phyloP scores from a whole-genome alignment of 83 land plant species.

The Picea abies region DNA sequence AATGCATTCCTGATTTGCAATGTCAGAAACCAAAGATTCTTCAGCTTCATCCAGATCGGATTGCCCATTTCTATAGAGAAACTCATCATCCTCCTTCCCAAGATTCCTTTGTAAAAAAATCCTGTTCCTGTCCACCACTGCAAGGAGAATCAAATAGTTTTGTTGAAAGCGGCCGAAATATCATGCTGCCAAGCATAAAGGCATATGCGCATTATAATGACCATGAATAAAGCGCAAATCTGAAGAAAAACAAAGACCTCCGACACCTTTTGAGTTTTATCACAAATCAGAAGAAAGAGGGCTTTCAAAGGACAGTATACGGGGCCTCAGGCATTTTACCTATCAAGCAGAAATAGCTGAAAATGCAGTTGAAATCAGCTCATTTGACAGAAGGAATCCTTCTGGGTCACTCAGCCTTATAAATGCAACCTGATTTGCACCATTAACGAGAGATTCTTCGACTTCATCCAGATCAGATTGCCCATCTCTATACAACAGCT shows the following conservation, averaged over 20 bases:
- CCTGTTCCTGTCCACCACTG: neutral
- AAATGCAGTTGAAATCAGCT: constrained; percentile 82
- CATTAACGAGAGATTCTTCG: neutral
- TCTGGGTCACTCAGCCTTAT: constrained; percentile 89
- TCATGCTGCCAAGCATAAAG: neutral
- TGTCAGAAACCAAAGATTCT: neutral
- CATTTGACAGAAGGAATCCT: constrained; percentile 93
- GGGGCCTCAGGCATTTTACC: neutral
- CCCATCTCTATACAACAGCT: neutral
- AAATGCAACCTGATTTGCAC: constrained; percentile 21
- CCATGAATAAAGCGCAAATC: neutral
- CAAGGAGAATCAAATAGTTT: constrained; percentile 22
- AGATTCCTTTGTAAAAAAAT: neutral
- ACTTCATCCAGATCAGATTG: constrained; percentile 4
- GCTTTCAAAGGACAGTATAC: neutral
- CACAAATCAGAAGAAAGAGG: neutral
- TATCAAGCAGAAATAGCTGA: constrained; percentile 49
- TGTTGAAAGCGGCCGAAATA: constrained; percentile 22
- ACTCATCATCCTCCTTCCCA: neutral
- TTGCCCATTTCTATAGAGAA: neutral
- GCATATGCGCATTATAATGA: neutral
- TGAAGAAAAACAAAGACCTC: neutral
- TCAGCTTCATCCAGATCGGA: constrained; percentile 9
- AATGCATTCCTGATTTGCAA: constrained; percentile 19
- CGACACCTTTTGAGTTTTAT: neutral